Conservation (phyloP, 2,329 filamentous ascomycete species). For the Ilyonectria sp. region DNA sequence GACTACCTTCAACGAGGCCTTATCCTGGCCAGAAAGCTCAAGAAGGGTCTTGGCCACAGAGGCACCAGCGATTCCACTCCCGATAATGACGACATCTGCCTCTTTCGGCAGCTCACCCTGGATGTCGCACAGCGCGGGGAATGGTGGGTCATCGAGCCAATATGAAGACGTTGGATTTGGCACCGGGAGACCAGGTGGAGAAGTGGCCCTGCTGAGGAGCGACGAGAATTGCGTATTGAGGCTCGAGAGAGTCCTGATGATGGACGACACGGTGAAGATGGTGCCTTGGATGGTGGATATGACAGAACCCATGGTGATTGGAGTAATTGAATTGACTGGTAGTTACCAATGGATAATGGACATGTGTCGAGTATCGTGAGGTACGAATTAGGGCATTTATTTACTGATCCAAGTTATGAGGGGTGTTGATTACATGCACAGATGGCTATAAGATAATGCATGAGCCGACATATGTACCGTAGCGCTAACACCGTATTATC, state of each 20-base stretch:
- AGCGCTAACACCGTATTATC: too few relatives aligned
- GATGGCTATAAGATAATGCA: neutral
- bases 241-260: conserved; percentile 44
- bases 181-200: conserved; percentile 58
- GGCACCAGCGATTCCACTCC: conserved; percentile 68
- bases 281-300: conserved; percentile 48
- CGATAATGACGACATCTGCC: conserved; percentile 67
- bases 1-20: conserved; percentile 50
- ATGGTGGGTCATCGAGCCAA: conserved; percentile 62
- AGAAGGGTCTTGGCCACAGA: conserved; percentile 48
- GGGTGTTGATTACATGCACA: neutral
- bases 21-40: conserved; percentile 39
- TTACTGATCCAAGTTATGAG: neutral
- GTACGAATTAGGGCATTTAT: neutral
- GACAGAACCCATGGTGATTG: conserved; percentile 51
- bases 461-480: neutral
- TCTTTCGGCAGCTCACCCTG: conserved; percentile 52
- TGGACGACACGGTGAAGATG: conserved; percentile 42
- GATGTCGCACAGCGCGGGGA: conserved; percentile 57
- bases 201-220: conserved; percentile 50
- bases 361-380: neutral
- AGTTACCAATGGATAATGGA: neutral
- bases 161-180: conserved; percentile 60
- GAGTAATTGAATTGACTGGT: neutral
- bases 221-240: conserved; percentile 48